Conservation (phyloP, 371 early-diverging fungal genomes). For the Funneliformis caledonium region DNA sequence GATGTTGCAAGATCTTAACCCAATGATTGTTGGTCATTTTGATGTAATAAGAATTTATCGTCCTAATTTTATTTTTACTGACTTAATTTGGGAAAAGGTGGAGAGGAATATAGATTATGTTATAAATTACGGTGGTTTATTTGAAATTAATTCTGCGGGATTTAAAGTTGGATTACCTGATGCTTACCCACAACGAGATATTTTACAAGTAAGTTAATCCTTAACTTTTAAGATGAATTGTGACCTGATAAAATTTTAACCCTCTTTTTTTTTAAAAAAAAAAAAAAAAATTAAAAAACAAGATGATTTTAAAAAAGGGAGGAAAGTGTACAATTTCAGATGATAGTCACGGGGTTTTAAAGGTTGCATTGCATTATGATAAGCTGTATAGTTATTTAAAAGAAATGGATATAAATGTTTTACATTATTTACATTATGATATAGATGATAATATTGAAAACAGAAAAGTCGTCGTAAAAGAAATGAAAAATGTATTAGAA, state of each 20-base stretch:
- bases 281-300: background rate
- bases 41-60: slow-evolving; percentile 86
- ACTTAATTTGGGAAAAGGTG: slow-evolving; percentile 64
- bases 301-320: slow-evolving; percentile 67
- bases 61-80: slow-evolving; percentile 42
- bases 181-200: slow-evolving; percentile 86
- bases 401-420: slow-evolving; percentile 52
- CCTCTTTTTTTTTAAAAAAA: background rate
- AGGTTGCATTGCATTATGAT: slow-evolving; percentile 85
- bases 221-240: background rate
- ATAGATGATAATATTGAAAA: slow-evolving; percentile 1
- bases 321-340: slow-evolving; percentile 88
- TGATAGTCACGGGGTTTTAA: slow-evolving; percentile 89
- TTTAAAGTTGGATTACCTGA: slow-evolving; percentile 87
- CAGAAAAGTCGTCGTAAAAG: slow-evolving; percentile 14
- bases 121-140: slow-evolving; percentile 78
- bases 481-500: slow-evolving; percentile 27
- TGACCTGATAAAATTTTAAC: background rate
- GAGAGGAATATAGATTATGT: slow-evolving; percentile 84
- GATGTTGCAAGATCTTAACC: slow-evolving; percentile 69
- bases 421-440: slow-evolving; percentile 52
- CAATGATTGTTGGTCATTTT: slow-evolving; percentile 92
- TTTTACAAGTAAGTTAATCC: slow-evolving; percentile 63
- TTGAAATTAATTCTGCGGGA: slow-evolving; percentile 92
- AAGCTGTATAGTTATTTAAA: slow-evolving; percentile 58